Percentiles rank a stretch among this genome's conserved stretches.
These are phyloP conservation scores for Drechslerella coelobrocha DNA, from an alignment of 2,329 filamentous ascomycete species.

Conservation along the genomic window DNA sequence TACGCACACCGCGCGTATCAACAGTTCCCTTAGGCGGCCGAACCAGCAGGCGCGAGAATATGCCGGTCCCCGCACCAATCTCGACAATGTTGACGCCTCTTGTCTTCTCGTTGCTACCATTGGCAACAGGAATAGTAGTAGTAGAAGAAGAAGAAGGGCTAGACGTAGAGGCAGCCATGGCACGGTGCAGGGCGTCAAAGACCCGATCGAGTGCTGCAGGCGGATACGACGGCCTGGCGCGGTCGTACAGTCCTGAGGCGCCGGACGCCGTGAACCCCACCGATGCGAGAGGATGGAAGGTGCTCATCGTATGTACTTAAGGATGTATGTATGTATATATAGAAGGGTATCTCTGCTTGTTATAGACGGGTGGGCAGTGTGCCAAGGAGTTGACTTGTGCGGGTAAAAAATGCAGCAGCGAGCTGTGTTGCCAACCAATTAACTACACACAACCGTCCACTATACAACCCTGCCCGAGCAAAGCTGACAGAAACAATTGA, in stretches of 20 bases:
- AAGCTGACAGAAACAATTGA: too few species aligned
- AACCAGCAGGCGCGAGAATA: slow-evolving; percentile 30
- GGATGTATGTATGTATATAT: too few species aligned
- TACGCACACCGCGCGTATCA: not conserved
- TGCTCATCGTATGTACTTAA: too few species aligned
- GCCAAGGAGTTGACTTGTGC: too few species aligned
- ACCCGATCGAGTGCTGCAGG: slow-evolving; percentile 21
- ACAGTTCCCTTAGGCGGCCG: slow-evolving; percentile 18
- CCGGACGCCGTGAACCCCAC: slow-evolving; percentile 39
- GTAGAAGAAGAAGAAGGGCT: not conserved
- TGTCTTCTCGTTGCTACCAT: too few species aligned
- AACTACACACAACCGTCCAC: too few species aligned
- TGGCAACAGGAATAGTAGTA: not conserved
- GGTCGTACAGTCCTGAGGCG: slow-evolving; percentile 44
- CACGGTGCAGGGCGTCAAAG: slow-evolving; percentile 32
- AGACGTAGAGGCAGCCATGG: slow-evolving; percentile 1
- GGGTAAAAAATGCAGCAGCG: too few species aligned
- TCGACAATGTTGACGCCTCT: slow-evolving; percentile 37
- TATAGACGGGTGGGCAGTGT: too few species aligned
- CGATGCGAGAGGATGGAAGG: slow-evolving; percentile 34
- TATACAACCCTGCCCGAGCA: too few species aligned
- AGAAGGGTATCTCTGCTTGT: too few species aligned
- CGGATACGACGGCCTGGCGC: slow-evolving; percentile 37
- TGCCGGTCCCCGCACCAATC: slow-evolving; percentile 41
- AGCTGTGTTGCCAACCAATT: too few species aligned